Percentiles rank a stretch among this genome's conserved stretches.
Conservation (phyloP, 192 early-diverging fungal species). For the Bifiguratus adelaidae region DNA sequence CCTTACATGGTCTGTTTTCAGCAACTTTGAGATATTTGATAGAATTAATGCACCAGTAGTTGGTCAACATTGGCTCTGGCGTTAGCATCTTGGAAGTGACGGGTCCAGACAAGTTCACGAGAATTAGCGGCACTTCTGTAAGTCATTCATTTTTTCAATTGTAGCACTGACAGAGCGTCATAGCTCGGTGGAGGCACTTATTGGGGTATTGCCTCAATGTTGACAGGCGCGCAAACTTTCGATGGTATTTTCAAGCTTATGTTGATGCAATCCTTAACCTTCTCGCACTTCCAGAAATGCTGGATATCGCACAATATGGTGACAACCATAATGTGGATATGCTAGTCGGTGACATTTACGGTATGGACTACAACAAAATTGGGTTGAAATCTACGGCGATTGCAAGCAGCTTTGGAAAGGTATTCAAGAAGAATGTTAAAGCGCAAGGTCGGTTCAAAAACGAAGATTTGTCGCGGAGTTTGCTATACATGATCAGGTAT, state of each 20-base stretch:
- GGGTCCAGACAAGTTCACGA: constrained; percentile 70
- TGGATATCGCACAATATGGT: constrained; percentile 78
- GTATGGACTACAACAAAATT: constrained; percentile 80
- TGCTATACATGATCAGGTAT: constrained; percentile 89
- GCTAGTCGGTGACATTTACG: constrained; percentile 94
- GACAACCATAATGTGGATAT: constrained; percentile 87
- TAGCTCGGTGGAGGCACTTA: constrained; percentile 90
- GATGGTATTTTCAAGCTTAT: constrained; percentile 41
- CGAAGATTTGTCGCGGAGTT: constrained; percentile 77
- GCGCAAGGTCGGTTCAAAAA: constrained; percentile 49
- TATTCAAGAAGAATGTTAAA: constrained; percentile 76
- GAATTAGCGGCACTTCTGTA: constrained; percentile 78
- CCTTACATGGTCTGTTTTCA: constrained; percentile 67
- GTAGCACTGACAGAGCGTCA: neutral
- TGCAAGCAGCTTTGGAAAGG: constrained; percentile 93
- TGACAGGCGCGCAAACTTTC: constrained; percentile 83
- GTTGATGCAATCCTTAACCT: neutral
- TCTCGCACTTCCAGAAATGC: constrained; percentile 39
- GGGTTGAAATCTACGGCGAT: constrained; percentile 91
- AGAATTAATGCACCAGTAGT: constrained; percentile 16
- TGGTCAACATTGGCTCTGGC: constrained; percentile 96
- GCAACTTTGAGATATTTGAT: too few species aligned
- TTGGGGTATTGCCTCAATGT: constrained; percentile 83
- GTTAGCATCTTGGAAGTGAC: constrained; percentile 94
- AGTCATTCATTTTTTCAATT: constrained; percentile 4